Percentiles rank a stretch among this genome's conserved stretches.
Evolutionary conservation across 1,284 basidiomycete genomes (phyloP).

Genomic region (Trichosporon sp.): DNA sequence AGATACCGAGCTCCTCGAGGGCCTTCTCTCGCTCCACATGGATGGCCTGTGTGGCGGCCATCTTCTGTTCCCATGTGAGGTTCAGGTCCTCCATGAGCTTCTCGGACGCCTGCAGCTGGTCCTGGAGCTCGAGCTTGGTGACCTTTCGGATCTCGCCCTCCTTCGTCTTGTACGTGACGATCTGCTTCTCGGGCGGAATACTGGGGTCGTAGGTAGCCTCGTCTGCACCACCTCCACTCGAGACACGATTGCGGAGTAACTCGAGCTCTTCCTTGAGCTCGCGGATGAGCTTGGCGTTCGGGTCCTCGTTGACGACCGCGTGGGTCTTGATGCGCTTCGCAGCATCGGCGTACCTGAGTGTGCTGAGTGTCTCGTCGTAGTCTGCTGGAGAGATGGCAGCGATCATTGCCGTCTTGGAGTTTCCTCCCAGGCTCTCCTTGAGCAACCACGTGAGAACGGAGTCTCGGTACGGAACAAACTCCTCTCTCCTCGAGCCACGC

Average conservation of each 20-base stretch:
- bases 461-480: slow-evolving; percentile 91
- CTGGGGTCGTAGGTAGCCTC: slow-evolving; percentile 82
- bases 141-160: slow-evolving; percentile 92
- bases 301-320: slow-evolving; percentile 97
- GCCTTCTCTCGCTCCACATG: slow-evolving; percentile 96
- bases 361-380: slow-evolving; percentile 38
- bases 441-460: slow-evolving; percentile 95
- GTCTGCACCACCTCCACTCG: slow-evolving; percentile 54
- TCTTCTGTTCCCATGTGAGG: slow-evolving; percentile 96
- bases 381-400: slow-evolving; percentile 96
- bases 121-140: slow-evolving; percentile 92
- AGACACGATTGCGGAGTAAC: slow-evolving; percentile 46
- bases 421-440: slow-evolving; percentile 93
- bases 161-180: slow-evolving; percentile 89
- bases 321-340: slow-evolving; percentile 99
- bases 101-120: slow-evolving; percentile 93
- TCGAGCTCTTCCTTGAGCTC: slow-evolving; percentile 98
- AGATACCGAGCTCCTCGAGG: slow-evolving; percentile 93
- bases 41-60: slow-evolving; percentile 85
- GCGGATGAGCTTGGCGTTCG: slow-evolving; percentile 88
- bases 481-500: slow-evolving; percentile 80
- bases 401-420: slow-evolving; percentile 84
- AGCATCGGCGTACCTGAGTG: slow-evolving; percentile 82
- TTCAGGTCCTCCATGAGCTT: slow-evolving; percentile 95
- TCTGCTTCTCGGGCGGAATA: slow-evolving; percentile 90